phyloP scores from a whole-genome alignment of 139 green algal species.

The Asterochloris sp. region DNA sequence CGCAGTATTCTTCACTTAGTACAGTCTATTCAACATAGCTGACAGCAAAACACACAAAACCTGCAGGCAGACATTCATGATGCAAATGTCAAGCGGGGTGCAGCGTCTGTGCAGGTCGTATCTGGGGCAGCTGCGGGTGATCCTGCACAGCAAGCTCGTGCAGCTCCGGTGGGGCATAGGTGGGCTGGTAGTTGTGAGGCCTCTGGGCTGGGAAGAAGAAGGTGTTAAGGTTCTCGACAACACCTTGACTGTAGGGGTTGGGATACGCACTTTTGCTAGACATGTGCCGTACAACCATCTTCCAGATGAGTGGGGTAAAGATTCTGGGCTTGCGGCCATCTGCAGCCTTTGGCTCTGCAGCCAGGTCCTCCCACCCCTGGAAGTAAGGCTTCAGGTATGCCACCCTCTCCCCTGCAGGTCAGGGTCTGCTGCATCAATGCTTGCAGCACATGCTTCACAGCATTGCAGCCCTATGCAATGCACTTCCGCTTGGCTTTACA shows the following conservation, averaged over 20 bases:
- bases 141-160: too few relatives aligned
- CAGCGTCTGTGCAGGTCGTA: too few relatives aligned
- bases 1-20: too few relatives aligned
- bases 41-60: too few relatives aligned
- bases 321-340: slow-evolving; percentile 3
- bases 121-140: too few relatives aligned
- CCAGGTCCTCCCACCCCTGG: neutral
- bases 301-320: slow-evolving; percentile 1
- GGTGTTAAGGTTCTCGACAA: neutral
- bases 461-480: neutral
- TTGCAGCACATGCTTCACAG: neutral
- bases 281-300: slow-evolving; percentile 1
- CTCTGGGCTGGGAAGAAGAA: neutral
- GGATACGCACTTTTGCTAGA: neutral
- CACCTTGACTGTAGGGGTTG: neutral
- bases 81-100: too few relatives aligned
- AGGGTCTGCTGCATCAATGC: neutral
- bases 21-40: too few relatives aligned
- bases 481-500: neutral
- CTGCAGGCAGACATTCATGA: too few relatives aligned
- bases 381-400: slow-evolving; percentile 3
- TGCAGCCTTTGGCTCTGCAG: neutral
- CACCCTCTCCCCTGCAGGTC: neutral
- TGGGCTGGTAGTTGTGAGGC: too few relatives aligned
- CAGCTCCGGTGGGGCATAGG: too few relatives aligned